Evolutionary conservation across 1,284 basidiomycete species (phyloP), one percentile per base, ranked within the genome.

Genomic region (Boletellus deceptivus): DNA sequence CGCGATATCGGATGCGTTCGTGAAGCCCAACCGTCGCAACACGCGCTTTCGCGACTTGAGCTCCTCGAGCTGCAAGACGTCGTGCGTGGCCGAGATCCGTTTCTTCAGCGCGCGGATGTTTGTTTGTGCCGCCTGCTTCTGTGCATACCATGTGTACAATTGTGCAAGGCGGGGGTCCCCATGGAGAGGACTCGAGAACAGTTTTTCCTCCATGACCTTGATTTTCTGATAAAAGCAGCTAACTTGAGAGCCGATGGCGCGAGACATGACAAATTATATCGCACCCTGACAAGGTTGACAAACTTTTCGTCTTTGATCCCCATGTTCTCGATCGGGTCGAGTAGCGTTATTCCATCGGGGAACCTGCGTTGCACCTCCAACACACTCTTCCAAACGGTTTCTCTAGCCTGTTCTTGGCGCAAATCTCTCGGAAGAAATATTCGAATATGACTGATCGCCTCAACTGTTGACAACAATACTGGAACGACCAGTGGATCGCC

Each of bases 291-390:
- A 4, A 99, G 79, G 50, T 86, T 85, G 63, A 84, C 84, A 74
- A 99, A 99, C 55, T 89, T 90, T 36, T 93, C 90, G 64, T 99
- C 97, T 56, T 89, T 91, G 68, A 99, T 98, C 25, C 88, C 89
- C 94, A 99, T 96, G 69, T 98, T 94, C 62, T 92, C 80, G 48
- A 98, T 77, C 0, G 97, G 97, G 67, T 99, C 97, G 7, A 99
- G 77, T 6, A 96, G 73, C 0, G 90, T 77, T 42, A 98, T 84
- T 2, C 93, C 93, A 43, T 91, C 82, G 0, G 93, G 90, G 74
- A 96, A 96, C 37, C 96, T 82, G 53, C 88, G 80, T 55, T 93
- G 85, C 16, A 98, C 91, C 70, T 99, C 96, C 43, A 84, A 69
- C 16, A 99, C 82, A 54, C 90, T 91, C 75, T 93, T 93, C 84